Conservation (phyloP, 495 filamentous ascomycete genomes). For the Penicillium taxi region DNA sequence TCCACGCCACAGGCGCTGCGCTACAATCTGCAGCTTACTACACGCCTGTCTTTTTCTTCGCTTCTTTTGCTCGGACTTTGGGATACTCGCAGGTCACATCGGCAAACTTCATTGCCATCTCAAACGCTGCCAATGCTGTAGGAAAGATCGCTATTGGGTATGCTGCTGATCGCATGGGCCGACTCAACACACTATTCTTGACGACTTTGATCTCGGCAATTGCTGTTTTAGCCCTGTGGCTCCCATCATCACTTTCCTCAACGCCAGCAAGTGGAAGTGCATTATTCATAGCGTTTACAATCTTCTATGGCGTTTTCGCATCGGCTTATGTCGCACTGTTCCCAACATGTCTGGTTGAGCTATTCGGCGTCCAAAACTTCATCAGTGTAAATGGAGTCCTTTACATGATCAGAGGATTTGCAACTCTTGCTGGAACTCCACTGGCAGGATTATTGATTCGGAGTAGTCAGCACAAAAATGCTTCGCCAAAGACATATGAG, state of each 20-base stretch:
- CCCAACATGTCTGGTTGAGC: conserved; percentile 32
- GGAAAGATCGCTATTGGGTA: conserved; percentile 20
- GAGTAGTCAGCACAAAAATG: conserved; percentile 5
- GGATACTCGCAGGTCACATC: conserved; percentile 29
- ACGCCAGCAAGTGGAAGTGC: conserved; percentile 11
- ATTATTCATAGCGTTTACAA: conserved; percentile 31
- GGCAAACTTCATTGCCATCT: conserved; percentile 28
- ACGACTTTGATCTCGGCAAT: conserved; percentile 32
- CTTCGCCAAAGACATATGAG: conserved; percentile 17
- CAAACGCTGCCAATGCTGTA: conserved; percentile 24
- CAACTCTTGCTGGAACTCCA: conserved; percentile 34
- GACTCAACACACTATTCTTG: conserved; percentile 31
- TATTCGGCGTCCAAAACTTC: conserved; percentile 37
- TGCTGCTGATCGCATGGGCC: conserved; percentile 43
- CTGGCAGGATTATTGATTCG: conserved; percentile 33
- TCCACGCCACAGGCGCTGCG: conserved; percentile 23
- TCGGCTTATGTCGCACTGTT: conserved; percentile 37
- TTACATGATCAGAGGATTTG: conserved; percentile 38
- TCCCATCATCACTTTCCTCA: conserved; percentile 25
- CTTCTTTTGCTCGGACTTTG: conserved; percentile 29
- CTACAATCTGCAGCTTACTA: conserved; percentile 36
- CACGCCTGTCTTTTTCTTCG: conserved; percentile 34
- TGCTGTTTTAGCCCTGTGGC: conserved; percentile 30
- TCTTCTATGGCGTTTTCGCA: conserved; percentile 34
- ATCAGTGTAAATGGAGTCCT: conserved; percentile 35